A percentile compares a stretch with the other conserved stretches of the same genome.
phyloP scores from a whole-genome alignment of 2,329 filamentous ascomycete species.

The Diaporthe aspalathi region DNA sequence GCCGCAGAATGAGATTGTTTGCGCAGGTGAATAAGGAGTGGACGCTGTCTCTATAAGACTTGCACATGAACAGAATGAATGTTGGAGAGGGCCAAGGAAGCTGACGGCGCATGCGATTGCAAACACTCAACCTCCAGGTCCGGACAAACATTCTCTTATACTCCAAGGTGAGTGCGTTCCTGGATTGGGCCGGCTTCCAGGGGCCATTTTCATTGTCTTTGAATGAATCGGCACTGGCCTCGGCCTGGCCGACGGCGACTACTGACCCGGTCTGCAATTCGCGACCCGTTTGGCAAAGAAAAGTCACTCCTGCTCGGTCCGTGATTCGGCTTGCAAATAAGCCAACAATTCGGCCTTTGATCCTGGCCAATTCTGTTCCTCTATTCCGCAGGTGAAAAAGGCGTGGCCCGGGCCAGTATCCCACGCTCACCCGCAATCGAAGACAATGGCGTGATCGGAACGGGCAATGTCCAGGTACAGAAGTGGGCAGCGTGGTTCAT shows the following conservation, averaged over 20 bases:
- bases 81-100: neutral
- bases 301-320: neutral
- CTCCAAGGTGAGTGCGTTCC: neutral
- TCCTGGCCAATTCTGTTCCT: neutral
- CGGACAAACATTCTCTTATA: neutral
- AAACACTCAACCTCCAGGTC: too few species aligned
- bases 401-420: neutral
- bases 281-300: neutral
- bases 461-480: neutral
- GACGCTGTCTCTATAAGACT: constrained; percentile 3
- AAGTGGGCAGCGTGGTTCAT: neutral
- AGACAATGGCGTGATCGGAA: neutral
- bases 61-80: neutral
- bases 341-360: neutral
- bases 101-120: too few species aligned
- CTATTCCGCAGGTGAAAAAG: neutral
- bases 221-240: neutral
- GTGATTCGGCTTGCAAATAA: neutral
- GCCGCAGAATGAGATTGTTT: neutral
- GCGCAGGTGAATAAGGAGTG: neutral
- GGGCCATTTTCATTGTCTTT: neutral
- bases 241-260: neutral
- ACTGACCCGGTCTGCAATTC: neutral
- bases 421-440: neutral
- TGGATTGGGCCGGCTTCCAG: neutral